Evolutionary conservation across 306 rosid genomes (phyloP).

Genomic region (Trifolium repens): DNA sequence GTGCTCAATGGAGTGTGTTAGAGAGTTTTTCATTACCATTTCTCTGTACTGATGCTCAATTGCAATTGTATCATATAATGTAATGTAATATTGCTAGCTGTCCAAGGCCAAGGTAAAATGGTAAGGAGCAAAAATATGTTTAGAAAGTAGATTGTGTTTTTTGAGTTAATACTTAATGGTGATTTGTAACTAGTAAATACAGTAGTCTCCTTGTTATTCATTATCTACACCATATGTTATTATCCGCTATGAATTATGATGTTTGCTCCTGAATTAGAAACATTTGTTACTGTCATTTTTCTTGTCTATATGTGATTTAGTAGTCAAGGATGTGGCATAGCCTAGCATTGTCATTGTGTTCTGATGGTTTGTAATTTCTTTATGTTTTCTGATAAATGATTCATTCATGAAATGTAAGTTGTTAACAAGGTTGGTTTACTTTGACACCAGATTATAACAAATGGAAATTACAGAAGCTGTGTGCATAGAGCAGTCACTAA

Average conservation of each 20-base stretch:
- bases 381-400: conserved; percentile 21
- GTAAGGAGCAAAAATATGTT: background rate
- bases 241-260: background rate
- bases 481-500: conserved; percentile 79
- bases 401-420: conserved; percentile 18
- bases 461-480: conserved; percentile 83
- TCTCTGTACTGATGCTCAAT: background rate
- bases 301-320: conserved; percentile 33
- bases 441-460: conserved; percentile 71
- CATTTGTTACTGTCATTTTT: background rate
- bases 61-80: background rate
- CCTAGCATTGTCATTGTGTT: background rate
- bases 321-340: conserved; percentile 18
- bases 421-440: conserved; percentile 1
- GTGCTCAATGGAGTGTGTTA: too few species aligned
- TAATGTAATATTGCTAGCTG: background rate
- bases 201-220: background rate
- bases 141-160: background rate
- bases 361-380: background rate
- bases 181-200: background rate
- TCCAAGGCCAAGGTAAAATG: conserved; percentile 16
- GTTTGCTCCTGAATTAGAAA: conserved; percentile 5
- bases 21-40: too few species aligned
- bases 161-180: background rate
- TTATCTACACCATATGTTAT: too few species aligned